Conservation (phyloP, 371 early-diverging fungal species). For the Zychaea mexicana region DNA sequence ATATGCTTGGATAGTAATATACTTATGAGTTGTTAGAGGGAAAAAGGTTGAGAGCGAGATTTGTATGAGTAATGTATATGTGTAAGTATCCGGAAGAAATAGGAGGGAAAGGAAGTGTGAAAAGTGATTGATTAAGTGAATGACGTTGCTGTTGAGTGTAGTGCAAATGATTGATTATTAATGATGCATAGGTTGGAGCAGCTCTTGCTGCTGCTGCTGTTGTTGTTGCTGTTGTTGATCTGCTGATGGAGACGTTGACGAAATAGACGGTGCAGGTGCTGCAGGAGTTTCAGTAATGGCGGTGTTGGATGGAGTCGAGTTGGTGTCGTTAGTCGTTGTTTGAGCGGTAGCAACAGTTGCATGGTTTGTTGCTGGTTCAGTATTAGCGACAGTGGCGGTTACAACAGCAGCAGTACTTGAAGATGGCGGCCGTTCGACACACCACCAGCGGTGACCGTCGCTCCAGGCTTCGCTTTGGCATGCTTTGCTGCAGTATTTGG, state of each 20-base stretch:
- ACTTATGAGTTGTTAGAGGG: background rate
- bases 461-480: slow-evolving; percentile 80
- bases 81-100: background rate
- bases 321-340: background rate
- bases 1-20: background rate
- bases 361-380: background rate
- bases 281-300: background rate
- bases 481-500: slow-evolving; percentile 77
- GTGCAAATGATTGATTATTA: background rate
- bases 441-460: slow-evolving; percentile 82
- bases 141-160: background rate
- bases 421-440: slow-evolving; percentile 54
- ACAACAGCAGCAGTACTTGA: background rate
- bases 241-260: background rate
- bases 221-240: slow-evolving; percentile 8
- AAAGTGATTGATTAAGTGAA: background rate
- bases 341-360: background rate
- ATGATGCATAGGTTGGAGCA: slow-evolving; percentile 1
- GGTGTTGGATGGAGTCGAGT: background rate
- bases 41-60: background rate
- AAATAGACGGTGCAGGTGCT: background rate
- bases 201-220: background rate
- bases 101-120: background rate
- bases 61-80: background rate
- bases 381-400: background rate